phyloP scores from a whole-genome alignment of 129 eudicot species.

The Solidago caesia region DNA sequence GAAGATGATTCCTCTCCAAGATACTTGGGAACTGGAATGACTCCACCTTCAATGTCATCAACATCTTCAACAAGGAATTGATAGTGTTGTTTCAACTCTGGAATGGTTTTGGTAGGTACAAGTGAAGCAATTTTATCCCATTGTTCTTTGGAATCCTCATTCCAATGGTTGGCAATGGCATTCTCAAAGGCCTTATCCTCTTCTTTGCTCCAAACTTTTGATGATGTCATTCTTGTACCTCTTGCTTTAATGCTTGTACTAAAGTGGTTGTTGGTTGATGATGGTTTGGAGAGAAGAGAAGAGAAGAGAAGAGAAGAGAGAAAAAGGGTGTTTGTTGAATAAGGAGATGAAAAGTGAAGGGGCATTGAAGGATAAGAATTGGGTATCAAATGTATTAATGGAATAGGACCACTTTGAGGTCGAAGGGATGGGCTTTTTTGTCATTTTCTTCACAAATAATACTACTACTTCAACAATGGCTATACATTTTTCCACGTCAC shows the following conservation, averaged over 20 bases:
- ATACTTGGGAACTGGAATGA: slow-evolving; percentile 75
- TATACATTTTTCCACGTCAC: slow-evolving; percentile 16
- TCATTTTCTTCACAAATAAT: slow-evolving; percentile 48
- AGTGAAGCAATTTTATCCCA: slow-evolving; percentile 68
- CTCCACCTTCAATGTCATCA: slow-evolving; percentile 71
- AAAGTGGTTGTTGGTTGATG: slow-evolving; percentile 17
- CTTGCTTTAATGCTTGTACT: slow-evolving; percentile 11
- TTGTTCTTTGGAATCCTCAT: slow-evolving; percentile 46
- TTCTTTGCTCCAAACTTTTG: slow-evolving; percentile 75
- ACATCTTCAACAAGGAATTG: slow-evolving; percentile 71
- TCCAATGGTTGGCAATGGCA: slow-evolving; percentile 77
- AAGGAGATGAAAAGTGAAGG: slow-evolving; percentile 30
- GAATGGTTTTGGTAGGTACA: slow-evolving; percentile 66
- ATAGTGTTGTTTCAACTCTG: slow-evolving; percentile 70
- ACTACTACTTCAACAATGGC: slow-evolving; percentile 19
- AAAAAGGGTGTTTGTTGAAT: slow-evolving; percentile 24
- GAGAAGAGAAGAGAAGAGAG: no score
- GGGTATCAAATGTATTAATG: slow-evolving; percentile 63
- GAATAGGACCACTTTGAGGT: slow-evolving; percentile 76
- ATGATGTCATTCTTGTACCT: slow-evolving; percentile 42
- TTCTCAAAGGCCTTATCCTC: slow-evolving; percentile 91
- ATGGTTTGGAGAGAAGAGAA: slow-evolving; percentile 33
- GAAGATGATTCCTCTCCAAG: slow-evolving; percentile 56
- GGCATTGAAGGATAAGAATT: slow-evolving; percentile 50
- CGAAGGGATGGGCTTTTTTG: slow-evolving; percentile 78